phyloP scores from a whole-genome alignment of 768 basidiomycete genomes.

The Lentinula lateritia region DNA sequence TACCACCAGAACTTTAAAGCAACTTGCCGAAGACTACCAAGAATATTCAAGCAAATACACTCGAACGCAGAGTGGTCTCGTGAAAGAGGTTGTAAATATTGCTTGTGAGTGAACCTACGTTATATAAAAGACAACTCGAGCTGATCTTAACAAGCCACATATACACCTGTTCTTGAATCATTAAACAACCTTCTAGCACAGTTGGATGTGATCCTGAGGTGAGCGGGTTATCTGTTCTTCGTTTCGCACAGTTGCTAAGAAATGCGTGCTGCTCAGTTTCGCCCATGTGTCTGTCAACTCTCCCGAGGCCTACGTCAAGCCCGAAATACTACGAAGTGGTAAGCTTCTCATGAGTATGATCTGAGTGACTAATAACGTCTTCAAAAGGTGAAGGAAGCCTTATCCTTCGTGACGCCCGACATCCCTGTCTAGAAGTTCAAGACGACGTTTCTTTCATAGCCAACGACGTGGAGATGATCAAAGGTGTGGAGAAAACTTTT shows the following conservation, averaged over 20 bases:
- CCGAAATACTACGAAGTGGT: conserved; percentile 75
- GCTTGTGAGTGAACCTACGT: conserved; percentile 56
- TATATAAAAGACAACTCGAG: neutral
- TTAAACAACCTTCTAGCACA: conserved; percentile 84
- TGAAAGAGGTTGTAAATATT: conserved; percentile 89
- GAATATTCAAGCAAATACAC: conserved; percentile 67
- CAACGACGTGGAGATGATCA: conserved; percentile 93
- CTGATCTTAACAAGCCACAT: conserved; percentile 60
- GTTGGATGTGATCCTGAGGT: conserved; percentile 90
- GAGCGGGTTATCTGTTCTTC: conserved; percentile 4
- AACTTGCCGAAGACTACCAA: conserved; percentile 64
- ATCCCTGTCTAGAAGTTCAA: conserved; percentile 95
- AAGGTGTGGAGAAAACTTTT: conserved; percentile 39
- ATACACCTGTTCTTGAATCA: conserved; percentile 81
- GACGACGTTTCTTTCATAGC: conserved; percentile 94
- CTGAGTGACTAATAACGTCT: neutral
- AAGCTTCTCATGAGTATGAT: conserved; percentile 2
- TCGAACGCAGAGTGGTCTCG: conserved; percentile 72
- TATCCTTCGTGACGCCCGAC: conserved; percentile 78
- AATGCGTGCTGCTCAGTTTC: conserved; percentile 46
- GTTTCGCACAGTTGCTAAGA: neutral
- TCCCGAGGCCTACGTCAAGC: conserved; percentile 85
- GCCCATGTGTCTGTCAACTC: conserved; percentile 89
- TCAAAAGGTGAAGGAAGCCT: conserved; percentile 71
- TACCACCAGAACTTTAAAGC: conserved; percentile 71